Evolutionary conservation across 768 basidiomycete species (phyloP), one percentile per base, ranked within the genome.

Genomic region (Trametes maxima): DNA sequence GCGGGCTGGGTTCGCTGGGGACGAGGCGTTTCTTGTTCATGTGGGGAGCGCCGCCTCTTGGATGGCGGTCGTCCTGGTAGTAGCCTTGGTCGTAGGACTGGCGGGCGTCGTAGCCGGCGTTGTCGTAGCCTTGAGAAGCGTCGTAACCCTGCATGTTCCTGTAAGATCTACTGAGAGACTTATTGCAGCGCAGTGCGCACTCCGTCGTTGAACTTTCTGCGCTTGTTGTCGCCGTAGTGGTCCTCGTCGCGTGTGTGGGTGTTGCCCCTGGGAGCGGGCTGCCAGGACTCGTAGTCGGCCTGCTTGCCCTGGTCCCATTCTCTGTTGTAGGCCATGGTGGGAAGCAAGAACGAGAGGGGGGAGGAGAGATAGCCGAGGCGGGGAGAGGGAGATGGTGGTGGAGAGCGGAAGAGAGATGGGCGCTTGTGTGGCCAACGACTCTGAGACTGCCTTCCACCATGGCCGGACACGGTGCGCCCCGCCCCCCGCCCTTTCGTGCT

Each of bases 241-340:
- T 89, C 87, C 25, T 91, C 88, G 60, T 91, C 91, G 74, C 88
- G 78, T 16, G 79, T 77, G 57, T 85, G 82, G 17, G 77, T 72
- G 64, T 79, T 80, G 47, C 70, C 74, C 59, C 76, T 75, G 39
- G 74, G 65, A 56, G 77, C 77, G 21, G 67, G 62, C 58, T 74
- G 72, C 79, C 82, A 83, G 1, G 57, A 49, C 19, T 54, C 58
- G n/a, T 64, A 63, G 50, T 59, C 59, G 35, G 72, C 67, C 47
- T 85, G 82, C 74, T 92, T 92, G 53, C 90, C 91, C 73, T 82
- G 82, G 77, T 92, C 90, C 92, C 92, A 93, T 79, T 93, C 90
- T 65, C 92, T 86, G 75, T 89, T 89, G 65, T 88, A 84, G 51
- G 88, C 80, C 89, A 91, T 90, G 14, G n/a, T 19, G 56, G 59